Conservation (phyloP, 257 asterid species). For the Mitragyna speciosa region DNA sequence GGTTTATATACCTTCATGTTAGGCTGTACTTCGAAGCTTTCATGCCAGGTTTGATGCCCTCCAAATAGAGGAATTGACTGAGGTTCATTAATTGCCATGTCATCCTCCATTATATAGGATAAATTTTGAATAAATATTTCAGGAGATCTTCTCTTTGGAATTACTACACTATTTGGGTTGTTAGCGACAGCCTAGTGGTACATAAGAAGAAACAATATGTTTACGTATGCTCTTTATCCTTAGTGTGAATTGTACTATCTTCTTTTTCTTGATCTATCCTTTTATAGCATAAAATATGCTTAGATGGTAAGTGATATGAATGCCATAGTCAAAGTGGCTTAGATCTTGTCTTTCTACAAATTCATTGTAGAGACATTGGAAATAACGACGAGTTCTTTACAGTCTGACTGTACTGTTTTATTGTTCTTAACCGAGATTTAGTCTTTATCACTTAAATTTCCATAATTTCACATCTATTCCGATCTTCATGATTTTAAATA, state of each 20-base stretch:
- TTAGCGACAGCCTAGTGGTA: constrained; percentile 61
- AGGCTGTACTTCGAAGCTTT: constrained; percentile 75
- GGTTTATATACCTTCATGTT: constrained; percentile 60
- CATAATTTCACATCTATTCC: neutral
- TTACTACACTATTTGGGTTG: constrained; percentile 54
- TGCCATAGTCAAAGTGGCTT: neutral
- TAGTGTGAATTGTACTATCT: neutral
- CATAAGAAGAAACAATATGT: neutral
- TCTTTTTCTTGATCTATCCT: neutral
- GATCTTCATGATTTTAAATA: no score
- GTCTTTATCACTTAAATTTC: neutral
- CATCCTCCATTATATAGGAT: constrained; percentile 67
- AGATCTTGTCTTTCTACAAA: neutral
- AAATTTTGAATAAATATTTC: constrained; percentile 54
- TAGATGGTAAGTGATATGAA: neutral
- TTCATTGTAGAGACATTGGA: neutral
- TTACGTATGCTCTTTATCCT: neutral
- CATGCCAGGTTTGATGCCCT: constrained; percentile 78
- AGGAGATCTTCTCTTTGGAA: constrained; percentile 59
- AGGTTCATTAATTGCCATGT: constrained; percentile 47
- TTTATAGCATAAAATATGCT: neutral
- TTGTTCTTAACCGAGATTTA: neutral
- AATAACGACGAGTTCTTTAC: neutral
- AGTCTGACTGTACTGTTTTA: neutral
- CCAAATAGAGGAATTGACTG: constrained; percentile 77